Conservation (phyloP, 2,329 filamentous ascomycete species). For the Fusarium lyarnte region DNA sequence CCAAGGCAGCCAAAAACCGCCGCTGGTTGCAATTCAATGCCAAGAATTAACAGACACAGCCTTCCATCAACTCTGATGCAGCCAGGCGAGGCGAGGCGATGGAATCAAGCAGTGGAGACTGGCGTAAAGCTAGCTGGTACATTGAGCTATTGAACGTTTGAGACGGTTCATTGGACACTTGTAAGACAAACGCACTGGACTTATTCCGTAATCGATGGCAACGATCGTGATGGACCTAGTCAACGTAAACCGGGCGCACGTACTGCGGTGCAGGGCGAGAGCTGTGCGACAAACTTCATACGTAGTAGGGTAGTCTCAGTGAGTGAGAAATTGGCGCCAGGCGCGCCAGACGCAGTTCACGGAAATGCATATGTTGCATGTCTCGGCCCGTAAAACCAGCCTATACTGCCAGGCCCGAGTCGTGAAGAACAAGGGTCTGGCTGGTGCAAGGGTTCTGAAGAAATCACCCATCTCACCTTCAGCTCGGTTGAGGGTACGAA, state of each 20-base stretch:
- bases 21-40: neutral
- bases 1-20: slow-evolving; percentile 10
- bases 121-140: slow-evolving; percentile 15
- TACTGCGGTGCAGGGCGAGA: neutral
- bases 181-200: slow-evolving; percentile 8
- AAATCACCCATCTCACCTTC: slow-evolving; percentile 7
- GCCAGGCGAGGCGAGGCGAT: slow-evolving; percentile 11
- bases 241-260: neutral
- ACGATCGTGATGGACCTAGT: neutral
- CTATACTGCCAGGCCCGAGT: slow-evolving; percentile 4
- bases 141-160: slow-evolving; percentile 23
- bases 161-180: slow-evolving; percentile 36
- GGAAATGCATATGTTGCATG: slow-evolving; percentile 1
- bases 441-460: neutral
- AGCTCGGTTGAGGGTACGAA: neutral
- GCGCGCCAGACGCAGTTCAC: slow-evolving; percentile 26
- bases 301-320: neutral
- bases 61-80: slow-evolving; percentile 17
- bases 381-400: slow-evolving; percentile 6
- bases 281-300: neutral
- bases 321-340: slow-evolving; percentile 15
- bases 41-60: slow-evolving; percentile 21
- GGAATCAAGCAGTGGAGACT: slow-evolving; percentile 34
- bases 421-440: neutral
- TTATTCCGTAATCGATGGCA: slow-evolving; percentile 3